Evolutionary conservation across 805 yeast species (phyloP).

Genomic region (Kodamaea sagamina): DNA sequence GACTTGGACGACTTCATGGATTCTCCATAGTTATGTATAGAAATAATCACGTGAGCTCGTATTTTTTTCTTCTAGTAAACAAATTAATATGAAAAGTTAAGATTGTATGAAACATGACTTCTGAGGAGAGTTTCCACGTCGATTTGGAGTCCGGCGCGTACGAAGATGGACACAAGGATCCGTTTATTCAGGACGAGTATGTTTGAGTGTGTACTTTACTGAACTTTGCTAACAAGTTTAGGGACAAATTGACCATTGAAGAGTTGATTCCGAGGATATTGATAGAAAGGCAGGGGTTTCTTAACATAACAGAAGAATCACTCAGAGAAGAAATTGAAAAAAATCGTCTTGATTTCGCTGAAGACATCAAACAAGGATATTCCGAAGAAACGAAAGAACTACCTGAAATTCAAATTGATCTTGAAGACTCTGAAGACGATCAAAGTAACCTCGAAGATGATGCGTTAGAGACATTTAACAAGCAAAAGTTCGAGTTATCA

Average conservation of each 20-base stretch:
- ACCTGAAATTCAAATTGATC: slow-evolving; percentile 7
- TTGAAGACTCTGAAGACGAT: slow-evolving; percentile 8
- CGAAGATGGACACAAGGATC: slow-evolving; percentile 36
- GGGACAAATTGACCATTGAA: slow-evolving; percentile 47
- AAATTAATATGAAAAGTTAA: too few species aligned
- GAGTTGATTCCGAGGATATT: slow-evolving; percentile 62
- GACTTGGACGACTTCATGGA: slow-evolving; percentile 54
- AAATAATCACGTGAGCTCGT: slow-evolving; percentile 1
- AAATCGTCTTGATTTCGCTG: slow-evolving; percentile 3
- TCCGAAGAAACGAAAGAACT: not conserved
- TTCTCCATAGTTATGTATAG: slow-evolving; percentile 18
- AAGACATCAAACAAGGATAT: not conserved
- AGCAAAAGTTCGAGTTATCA: slow-evolving; percentile 54
- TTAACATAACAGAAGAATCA: slow-evolving; percentile 57
- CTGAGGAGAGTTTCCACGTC: slow-evolving; percentile 14
- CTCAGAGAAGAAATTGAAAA: slow-evolving; percentile 47
- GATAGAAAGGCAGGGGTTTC: slow-evolving; percentile 60
- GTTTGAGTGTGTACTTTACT: slow-evolving; percentile 15
- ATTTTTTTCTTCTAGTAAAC: too few species aligned
- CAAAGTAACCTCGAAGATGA: slow-evolving; percentile 14
- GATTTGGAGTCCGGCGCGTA: slow-evolving; percentile 31
- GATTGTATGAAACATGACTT: slow-evolving; percentile 2
- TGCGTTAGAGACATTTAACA: slow-evolving; percentile 45
- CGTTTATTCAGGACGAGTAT: slow-evolving; percentile 43
- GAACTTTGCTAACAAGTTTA: slow-evolving; percentile 19